These are phyloP conservation scores for Neospora caninum DNA, from an alignment of 169 alveolate species.

Conservation along the genomic window DNA sequence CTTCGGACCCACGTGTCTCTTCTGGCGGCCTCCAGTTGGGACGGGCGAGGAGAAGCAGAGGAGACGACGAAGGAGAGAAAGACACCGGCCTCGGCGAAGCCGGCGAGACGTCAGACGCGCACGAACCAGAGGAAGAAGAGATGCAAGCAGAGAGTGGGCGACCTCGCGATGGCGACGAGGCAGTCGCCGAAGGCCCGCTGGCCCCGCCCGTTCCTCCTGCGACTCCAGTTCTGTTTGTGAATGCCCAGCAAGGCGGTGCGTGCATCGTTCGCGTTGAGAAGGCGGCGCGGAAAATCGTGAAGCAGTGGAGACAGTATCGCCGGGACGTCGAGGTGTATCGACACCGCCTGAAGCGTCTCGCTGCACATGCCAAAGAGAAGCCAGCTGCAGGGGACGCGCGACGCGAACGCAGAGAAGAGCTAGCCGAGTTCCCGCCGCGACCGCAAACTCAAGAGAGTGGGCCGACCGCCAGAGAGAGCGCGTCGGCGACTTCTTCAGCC, in stretches of 20 bases:
- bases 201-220: conserved; percentile 9
- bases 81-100: not conserved
- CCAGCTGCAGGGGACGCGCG: not conserved
- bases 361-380: not conserved
- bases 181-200: not conserved
- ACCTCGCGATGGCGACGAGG: not conserved
- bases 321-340: conserved; percentile 11
- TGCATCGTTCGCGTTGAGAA: conserved; percentile 21
- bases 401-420: not conserved
- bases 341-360: conserved; percentile 5
- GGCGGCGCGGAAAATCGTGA: conserved; percentile 39
- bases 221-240: not conserved
- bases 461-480: not conserved
- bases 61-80: not conserved
- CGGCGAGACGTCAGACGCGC: not conserved
- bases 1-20: too few species aligned
- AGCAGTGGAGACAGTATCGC: not conserved
- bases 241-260: conserved; percentile 40
- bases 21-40: too few species aligned
- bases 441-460: not conserved
- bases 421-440: not conserved
- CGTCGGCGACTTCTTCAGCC: not conserved
- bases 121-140: not conserved
- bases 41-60: not conserved
- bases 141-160: not conserved